A percentile compares a stretch with the other conserved stretches of the same genome.
Conservation (phyloP, 352 stramenopile genomes). For the Elongisporangium anandrum region DNA sequence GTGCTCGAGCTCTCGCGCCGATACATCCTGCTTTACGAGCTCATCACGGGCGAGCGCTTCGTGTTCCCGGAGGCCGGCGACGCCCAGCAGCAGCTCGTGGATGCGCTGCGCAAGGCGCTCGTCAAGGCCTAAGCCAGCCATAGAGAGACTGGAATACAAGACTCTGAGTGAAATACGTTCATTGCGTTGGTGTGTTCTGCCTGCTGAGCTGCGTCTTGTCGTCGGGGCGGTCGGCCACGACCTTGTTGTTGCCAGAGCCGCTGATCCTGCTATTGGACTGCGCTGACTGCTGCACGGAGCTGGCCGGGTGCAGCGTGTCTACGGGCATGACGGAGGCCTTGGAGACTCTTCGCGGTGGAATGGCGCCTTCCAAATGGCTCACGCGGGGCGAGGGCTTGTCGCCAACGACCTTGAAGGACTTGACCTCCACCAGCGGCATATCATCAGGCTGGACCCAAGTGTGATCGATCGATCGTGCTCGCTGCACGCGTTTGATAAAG, state of each 20-base stretch:
- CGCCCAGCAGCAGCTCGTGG: constrained; percentile 40
- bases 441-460: constrained; percentile 24
- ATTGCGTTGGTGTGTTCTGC: not conserved
- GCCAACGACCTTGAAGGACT: constrained; percentile 6
- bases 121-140: constrained; percentile 12
- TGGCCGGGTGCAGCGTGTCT: constrained; percentile 6
- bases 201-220: constrained; percentile 1
- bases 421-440: constrained; percentile 8
- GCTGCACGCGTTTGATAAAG: constrained; percentile 64
- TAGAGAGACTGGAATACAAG: not conserved
- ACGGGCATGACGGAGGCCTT: constrained; percentile 68
- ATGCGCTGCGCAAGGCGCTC: constrained; percentile 35
- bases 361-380: not conserved
- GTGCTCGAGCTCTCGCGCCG: constrained; percentile 94
- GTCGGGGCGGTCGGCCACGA: constrained; percentile 1
- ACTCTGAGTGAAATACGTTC: not conserved
- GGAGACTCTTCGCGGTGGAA: constrained; percentile 13
- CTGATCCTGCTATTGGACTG: not conserved
- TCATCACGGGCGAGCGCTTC: constrained; percentile 96
- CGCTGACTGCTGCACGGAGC: not conserved
- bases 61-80: constrained; percentile 55
- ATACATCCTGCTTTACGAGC: constrained; percentile 99
- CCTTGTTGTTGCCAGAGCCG: not conserved
- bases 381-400: not conserved
- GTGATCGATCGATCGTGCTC: constrained; percentile 46